Percentiles rank a stretch among this genome's conserved stretches.
These are phyloP conservation scores for Gymnopilus junonius DNA, from an alignment of 768 basidiomycete species.

Conservation along the genomic window DNA sequence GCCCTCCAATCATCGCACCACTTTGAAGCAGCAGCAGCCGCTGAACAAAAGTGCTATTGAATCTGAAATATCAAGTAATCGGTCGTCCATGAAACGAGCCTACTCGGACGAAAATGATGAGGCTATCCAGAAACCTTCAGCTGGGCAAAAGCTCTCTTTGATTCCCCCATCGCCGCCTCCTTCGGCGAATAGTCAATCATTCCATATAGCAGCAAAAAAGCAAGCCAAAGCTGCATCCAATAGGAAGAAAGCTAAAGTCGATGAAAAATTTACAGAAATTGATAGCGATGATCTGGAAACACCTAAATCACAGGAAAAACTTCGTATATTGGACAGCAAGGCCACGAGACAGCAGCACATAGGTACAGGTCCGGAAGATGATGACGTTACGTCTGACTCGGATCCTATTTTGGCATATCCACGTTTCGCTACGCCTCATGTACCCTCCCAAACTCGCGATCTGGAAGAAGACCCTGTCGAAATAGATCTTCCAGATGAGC, in stretches of 20 bases:
- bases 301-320: slow-evolving; percentile 29
- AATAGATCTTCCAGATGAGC: slow-evolving; percentile 66
- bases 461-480: slow-evolving; percentile 44
- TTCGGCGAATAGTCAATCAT: slow-evolving; percentile 28
- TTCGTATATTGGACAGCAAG: slow-evolving; percentile 39
- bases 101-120: slow-evolving; percentile 38
- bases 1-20: background rate
- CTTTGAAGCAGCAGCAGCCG: slow-evolving; percentile 1
- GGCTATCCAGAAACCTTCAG: slow-evolving; percentile 21
- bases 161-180: slow-evolving; percentile 76
- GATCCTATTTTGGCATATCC: slow-evolving; percentile 39
- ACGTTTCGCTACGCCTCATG: slow-evolving; percentile 36
- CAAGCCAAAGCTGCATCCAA: slow-evolving; percentile 42
- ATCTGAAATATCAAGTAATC: slow-evolving; percentile 19
- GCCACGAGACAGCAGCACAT: slow-evolving; percentile 20
- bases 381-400: slow-evolving; percentile 35
- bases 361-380: slow-evolving; percentile 27
- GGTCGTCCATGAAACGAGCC: slow-evolving; percentile 48
- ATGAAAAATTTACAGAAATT: slow-evolving; percentile 26
- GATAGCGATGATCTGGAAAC: slow-evolving; percentile 33
- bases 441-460: slow-evolving; percentile 21
- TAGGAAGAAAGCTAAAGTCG: slow-evolving; percentile 58
- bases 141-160: slow-evolving; percentile 36
- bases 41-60: slow-evolving; percentile 2
- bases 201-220: slow-evolving; percentile 22